Base-by-base conservation (phyloP, 2,329 filamentous ascomycete genomes). In the Fusarium pseudograminearum region DNA sequence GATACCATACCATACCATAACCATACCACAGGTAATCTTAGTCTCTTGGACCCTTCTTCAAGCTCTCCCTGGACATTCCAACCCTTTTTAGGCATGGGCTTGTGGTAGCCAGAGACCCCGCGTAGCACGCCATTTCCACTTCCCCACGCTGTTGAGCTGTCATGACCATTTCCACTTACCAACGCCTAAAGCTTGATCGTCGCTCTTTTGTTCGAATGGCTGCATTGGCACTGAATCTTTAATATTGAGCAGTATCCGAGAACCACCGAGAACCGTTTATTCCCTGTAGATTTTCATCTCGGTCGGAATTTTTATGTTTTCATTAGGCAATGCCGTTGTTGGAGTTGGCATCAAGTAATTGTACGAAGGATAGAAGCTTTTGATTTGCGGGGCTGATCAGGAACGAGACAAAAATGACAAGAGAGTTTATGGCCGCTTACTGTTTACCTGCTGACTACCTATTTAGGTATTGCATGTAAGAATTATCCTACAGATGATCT, bases 41-140 rank as follows among this genome's bases (percentile, higher is more conserved):
- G 18, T 20, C 34, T 38, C 41, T 18, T 26, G 24, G 57, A 50
- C 46, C 51, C 48, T 67, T 64, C 47, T 44, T 50, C 46, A 28
- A 46, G 45, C 60, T 55, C 56, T 57, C 36, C 56, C 20, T 33
- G 24, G 6, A 16, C 26, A 22, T 48, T 46, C 70, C 59, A 73
- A 63, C n/a, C 70, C 70, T 42, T 50, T 63, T 72, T 59, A 46
- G 70, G 70, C 36, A 71, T 58, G 59, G 70, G 26, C 34, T 57
- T 34, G 53, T 38, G 53, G 53, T 63, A 44, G 52, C 59, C 41
- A 55, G 55, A 65, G 50, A 51, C 61, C 61, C 48, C 51, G 61
- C 62, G 30, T 44, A 73, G 70, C 70, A 73, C 70, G 70, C 70
- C 67, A 73, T 73, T 66, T 50, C 53, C 56, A 62, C 44, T 38